Conservation (phyloP, 768 basidiomycete genomes). For the Termitomyces sp. region DNA sequence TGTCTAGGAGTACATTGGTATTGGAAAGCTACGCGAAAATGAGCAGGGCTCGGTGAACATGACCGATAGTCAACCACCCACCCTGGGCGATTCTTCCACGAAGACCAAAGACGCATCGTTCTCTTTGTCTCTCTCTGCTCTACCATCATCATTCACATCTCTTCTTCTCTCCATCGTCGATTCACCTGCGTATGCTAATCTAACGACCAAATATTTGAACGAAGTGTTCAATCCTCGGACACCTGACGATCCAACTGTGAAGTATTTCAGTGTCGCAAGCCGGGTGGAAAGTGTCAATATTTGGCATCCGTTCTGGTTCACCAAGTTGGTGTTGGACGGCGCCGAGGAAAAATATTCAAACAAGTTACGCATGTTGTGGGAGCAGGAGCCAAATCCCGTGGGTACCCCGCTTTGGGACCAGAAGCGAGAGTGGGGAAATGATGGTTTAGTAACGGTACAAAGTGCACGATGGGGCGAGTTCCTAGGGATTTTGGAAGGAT, state of each 20-base stretch:
- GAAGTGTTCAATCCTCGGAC: conserved; percentile 77
- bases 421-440: conserved; percentile 73
- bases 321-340: conserved; percentile 90
- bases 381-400: conserved; percentile 11
- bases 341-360: conserved; percentile 59
- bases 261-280: conserved; percentile 89
- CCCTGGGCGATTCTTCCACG: background rate
- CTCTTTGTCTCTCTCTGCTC: conserved; percentile 49
- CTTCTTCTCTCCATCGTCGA: conserved; percentile 86
- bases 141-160: conserved; percentile 82
- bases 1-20: conserved; percentile 79
- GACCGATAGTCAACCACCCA: background rate
- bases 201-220: conserved; percentile 80
- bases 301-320: conserved; percentile 96
- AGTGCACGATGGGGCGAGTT: conserved; percentile 97
- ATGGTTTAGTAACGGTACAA: conserved; percentile 87
- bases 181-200: conserved; percentile 93
- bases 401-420: conserved; percentile 39
- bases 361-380: conserved; percentile 32
- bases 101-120: conserved; percentile 29
- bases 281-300: conserved; percentile 60
- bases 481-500: conserved; percentile 81
- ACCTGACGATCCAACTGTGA: conserved; percentile 74
- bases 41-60: conserved; percentile 24
- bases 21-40: conserved; percentile 59